Evolutionary conservation across 2,329 filamentous ascomycete genomes (phyloP), one percentile per base, ranked within the genome.

Genomic region (Neoarthrinium moseri): DNA sequence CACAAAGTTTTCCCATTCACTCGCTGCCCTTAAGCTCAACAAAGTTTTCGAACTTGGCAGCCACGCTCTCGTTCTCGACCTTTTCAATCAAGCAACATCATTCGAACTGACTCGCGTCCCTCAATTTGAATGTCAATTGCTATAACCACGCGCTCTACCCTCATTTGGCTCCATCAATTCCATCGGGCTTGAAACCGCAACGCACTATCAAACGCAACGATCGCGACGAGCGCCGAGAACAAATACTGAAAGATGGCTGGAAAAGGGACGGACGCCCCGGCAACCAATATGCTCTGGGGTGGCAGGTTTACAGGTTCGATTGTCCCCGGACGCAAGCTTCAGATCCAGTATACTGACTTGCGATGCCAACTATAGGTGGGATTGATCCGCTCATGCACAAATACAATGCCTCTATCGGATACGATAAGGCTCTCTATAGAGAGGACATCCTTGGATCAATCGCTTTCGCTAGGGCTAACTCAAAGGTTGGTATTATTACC

Each of bases 321-420:
- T 27, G 27, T 43, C 33, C 42, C 34, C 35, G 24, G 27, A 47
- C 45, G 38, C 33, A 48, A 42, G 33, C 38, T 43, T 47, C 45
- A 32, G 32, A 27, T 52, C 47, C 56, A 44, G 45, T 44, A 48
- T 33, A 38, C 29, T 50, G 42, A 65, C 58, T 42, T 57, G n/a
- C n/a, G n/a, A n/a, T 27, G 34, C 52, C 7, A 15, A 15, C 11
- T 37, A 47, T 57, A 87, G 87, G 89, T 73, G 86, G 81, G 56
- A 81, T 92, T 55, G 89, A 95, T 69, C 88, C 89, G 44, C 78
- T 95, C 43, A 95, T 95, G 89, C 78, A 84, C 50, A 77, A 86
- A 55, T 95, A 92, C 75, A 95, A 95, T 66, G 84, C 85, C 58
- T 86, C 81, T 44, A 86, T 95, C 56, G 82, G 81, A 63, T 91